Evolutionary conservation across 805 yeast genomes (phyloP), one percentile per base, ranked within the genome.

Genomic region (Komagataella phaffii): DNA sequence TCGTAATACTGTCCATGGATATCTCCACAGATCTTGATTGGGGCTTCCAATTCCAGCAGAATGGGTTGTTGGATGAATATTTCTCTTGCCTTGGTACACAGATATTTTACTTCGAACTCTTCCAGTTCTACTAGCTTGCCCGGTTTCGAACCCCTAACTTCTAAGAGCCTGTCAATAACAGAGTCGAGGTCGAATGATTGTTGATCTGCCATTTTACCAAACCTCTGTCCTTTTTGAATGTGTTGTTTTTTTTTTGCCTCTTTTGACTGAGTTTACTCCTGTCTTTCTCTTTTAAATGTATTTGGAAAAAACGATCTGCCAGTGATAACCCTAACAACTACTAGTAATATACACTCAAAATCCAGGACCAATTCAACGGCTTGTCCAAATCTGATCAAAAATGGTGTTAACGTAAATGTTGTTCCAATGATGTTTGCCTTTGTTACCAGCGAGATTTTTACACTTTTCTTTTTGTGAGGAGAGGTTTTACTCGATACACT

Each of bases 1-100:
- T 91, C 99, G 66, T 91, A 91, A 71, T 93, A 91, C 72, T 91
- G 99, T 53, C 99, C 99, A 69, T 91, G 99, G 63, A 91, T 93
- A 69, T 91, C 99, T 69, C 99, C 99, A 73, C 96, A 89, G 54
- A 85, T 85, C 73, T 89, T 90, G 63, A 91, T 91, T 53, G 99
- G 99, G 18, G 99, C 98, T 70, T 93, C 98, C 59, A 91, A 77
- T 68, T 91, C 99, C 62, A 91, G 75, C 59, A 91, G 74, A 59
- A 93, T 93, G 51, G 99, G 99, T 72, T 91, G 99, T 69, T 88
- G 96, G 66, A 91, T 93, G 70, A 91, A 91, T 63, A 91, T 93
- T 67, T 95, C 97, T 71, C 99, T 83, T 36, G 99, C 98, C 70
- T 90, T 91, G 56, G 97, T 89, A 75, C 99, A 91, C 56, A 91